Evolutionary conservation across 2,329 filamentous ascomycete species (phyloP).

Genomic region (Pseudogymnoascus sp.): DNA sequence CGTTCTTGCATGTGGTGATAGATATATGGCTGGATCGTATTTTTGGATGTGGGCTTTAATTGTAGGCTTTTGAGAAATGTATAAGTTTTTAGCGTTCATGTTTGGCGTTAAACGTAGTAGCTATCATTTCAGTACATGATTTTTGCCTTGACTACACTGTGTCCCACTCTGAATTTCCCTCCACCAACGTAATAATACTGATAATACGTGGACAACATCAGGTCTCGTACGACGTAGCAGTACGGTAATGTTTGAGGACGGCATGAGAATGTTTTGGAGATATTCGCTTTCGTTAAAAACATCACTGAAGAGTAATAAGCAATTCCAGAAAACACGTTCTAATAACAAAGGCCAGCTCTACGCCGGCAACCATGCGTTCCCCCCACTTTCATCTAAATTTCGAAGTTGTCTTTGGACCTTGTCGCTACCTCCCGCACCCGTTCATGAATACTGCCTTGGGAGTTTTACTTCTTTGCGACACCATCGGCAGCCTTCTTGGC

Average conservation of each 20-base stretch:
- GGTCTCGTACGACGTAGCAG: background rate
- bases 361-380: constrained; percentile 1
- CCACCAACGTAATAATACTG: background rate
- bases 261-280: background rate
- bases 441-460: background rate
- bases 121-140: constrained; percentile 3
- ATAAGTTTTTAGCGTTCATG: background rate
- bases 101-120: background rate
- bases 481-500: constrained; percentile 33
- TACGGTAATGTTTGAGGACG: background rate
- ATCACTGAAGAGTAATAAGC: background rate
- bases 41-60: constrained; percentile 8
- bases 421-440: constrained; percentile 19
- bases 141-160: background rate
- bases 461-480: constrained; percentile 30
- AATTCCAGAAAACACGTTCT: background rate
- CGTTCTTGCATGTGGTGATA: background rate
- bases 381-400: background rate
- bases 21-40: constrained; percentile 9
- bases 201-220: background rate
- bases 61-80: constrained; percentile 8
- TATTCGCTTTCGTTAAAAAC: constrained; percentile 1
- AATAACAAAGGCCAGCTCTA: background rate
- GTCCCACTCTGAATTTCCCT: background rate
- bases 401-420: constrained; percentile 9